These are phyloP conservation scores for Musa acuminata DNA, from an alignment of 176 grass and related monocot species.

Conservation along the genomic window DNA sequence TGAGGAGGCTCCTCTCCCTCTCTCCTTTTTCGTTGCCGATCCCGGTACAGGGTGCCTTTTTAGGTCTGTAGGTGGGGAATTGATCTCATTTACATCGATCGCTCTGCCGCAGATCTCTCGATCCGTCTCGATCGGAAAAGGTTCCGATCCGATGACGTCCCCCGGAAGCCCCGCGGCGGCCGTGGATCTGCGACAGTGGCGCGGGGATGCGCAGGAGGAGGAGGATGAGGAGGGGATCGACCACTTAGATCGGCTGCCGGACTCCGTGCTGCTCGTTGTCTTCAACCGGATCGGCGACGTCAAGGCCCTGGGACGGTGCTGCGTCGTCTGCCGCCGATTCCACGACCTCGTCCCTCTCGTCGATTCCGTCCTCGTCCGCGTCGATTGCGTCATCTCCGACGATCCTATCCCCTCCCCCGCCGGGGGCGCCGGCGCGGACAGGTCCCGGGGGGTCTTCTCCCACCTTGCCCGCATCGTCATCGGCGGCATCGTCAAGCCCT, in stretches of 20 bases:
- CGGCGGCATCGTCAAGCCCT: constrained; percentile 63
- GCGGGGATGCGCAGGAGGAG: not conserved
- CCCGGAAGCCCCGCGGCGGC: not conserved
- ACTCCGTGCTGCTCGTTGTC: constrained; percentile 1
- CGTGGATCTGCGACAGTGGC: not conserved
- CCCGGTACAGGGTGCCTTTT: not conserved
- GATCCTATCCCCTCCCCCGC: constrained; percentile 14
- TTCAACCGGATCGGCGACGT: constrained; percentile 85
- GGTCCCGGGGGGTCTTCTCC: constrained; percentile 44
- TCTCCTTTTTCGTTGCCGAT: not conserved
- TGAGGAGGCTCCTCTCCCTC: not conserved
- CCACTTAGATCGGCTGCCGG: constrained; percentile 14
- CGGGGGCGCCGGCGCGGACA: constrained; percentile 14
- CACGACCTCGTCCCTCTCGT: constrained; percentile 62
- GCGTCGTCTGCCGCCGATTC: constrained; percentile 74
- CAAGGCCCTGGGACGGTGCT: constrained; percentile 85
- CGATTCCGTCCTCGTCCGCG: constrained; percentile 23
- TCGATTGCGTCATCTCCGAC: constrained; percentile 16
- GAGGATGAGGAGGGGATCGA: constrained; percentile 2
- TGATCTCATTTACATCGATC: not conserved
- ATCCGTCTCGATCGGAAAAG: not conserved
- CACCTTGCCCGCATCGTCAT: constrained; percentile 63
- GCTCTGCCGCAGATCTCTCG: not conserved
- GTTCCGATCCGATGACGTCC: not conserved
- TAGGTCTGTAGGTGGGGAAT: not conserved